These are phyloP conservation scores for Aspergillus clavatus DNA, from an alignment of 2,329 filamentous ascomycete species.

Conservation along the genomic window DNA sequence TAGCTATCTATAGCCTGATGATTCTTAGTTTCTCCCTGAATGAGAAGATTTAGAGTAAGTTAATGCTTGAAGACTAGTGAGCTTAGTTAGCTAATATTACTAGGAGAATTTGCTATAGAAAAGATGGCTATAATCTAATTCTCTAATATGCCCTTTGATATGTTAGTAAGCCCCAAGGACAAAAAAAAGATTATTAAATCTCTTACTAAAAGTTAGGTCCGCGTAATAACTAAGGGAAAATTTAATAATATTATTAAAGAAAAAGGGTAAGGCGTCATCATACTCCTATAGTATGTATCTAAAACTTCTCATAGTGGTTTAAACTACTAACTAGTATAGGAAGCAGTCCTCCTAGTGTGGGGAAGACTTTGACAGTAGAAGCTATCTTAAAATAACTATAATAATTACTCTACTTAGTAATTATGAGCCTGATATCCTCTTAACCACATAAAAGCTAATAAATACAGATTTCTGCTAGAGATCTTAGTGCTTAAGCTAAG, in stretches of 20 bases:
- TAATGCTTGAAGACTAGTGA: not conserved
- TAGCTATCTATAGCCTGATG: not conserved
- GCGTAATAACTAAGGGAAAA: not conserved
- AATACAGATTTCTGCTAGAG: not conserved
- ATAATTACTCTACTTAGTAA: slow-evolving; percentile 49
- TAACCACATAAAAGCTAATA: not conserved
- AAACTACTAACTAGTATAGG: not conserved
- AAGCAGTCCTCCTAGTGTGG: slow-evolving; percentile 49
- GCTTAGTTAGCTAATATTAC: not conserved
- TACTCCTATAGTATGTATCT: slow-evolving; percentile 5
- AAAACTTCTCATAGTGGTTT: not conserved
- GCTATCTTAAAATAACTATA: slow-evolving; percentile 50
- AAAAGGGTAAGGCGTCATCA: not conserved
- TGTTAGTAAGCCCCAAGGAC: not conserved
- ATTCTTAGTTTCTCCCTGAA: not conserved
- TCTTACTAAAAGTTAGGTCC: not conserved
- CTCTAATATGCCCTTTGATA: not conserved
- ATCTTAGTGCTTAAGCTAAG: slow-evolving; percentile 2
- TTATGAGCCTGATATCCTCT: not conserved
- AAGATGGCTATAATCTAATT: not conserved
- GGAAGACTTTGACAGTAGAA: slow-evolving; percentile 56
- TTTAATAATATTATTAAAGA: not conserved
- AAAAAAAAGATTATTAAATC: not conserved
- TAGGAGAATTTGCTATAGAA: not conserved
- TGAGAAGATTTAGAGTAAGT: not conserved